Evolutionary conservation across 306 rosid genomes (phyloP).

Genomic region (Purshia tridentata): DNA sequence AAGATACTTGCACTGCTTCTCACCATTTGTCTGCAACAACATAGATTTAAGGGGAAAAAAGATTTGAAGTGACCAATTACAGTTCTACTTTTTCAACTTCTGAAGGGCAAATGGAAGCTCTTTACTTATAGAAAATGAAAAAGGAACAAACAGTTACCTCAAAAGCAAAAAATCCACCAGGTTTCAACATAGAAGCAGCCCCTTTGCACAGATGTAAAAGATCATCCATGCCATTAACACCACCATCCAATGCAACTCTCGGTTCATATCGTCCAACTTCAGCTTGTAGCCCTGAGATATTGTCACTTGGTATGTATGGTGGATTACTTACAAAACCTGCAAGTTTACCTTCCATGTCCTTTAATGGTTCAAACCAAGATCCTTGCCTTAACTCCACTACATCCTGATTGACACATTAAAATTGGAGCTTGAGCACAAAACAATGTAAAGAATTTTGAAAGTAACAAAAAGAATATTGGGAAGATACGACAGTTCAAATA

Average conservation of each 20-base stretch:
- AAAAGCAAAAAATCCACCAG: slow-evolving; percentile 87
- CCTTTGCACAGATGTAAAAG: slow-evolving; percentile 79
- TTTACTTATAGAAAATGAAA: background rate
- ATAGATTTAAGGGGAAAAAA: slow-evolving; percentile 27
- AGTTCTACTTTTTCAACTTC: background rate
- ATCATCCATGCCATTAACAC: slow-evolving; percentile 59
- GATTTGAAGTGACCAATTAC: slow-evolving; percentile 9
- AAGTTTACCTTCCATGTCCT: slow-evolving; percentile 62
- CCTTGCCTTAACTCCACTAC: slow-evolving; percentile 68
- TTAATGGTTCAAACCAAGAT: slow-evolving; percentile 83
- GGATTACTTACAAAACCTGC: slow-evolving; percentile 83
- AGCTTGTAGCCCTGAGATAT: slow-evolving; percentile 74
- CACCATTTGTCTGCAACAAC: slow-evolving; percentile 77
- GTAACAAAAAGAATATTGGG: background rate
- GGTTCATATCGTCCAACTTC: slow-evolving; percentile 91
- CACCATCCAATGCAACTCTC: slow-evolving; percentile 75
- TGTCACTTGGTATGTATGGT: slow-evolving; percentile 78
- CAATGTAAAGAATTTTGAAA: slow-evolving; percentile 2
- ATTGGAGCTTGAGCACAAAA: slow-evolving; percentile 16
- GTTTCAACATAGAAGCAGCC: slow-evolving; percentile 63
- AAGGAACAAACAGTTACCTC: slow-evolving; percentile 69
- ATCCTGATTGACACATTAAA: slow-evolving; percentile 47
- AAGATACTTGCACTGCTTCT: slow-evolving; percentile 69
- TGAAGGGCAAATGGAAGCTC: background rate
- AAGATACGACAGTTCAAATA: background rate